Conservation (phyloP, 805 yeast genomes). For the Clavispora santaluciae region DNA sequence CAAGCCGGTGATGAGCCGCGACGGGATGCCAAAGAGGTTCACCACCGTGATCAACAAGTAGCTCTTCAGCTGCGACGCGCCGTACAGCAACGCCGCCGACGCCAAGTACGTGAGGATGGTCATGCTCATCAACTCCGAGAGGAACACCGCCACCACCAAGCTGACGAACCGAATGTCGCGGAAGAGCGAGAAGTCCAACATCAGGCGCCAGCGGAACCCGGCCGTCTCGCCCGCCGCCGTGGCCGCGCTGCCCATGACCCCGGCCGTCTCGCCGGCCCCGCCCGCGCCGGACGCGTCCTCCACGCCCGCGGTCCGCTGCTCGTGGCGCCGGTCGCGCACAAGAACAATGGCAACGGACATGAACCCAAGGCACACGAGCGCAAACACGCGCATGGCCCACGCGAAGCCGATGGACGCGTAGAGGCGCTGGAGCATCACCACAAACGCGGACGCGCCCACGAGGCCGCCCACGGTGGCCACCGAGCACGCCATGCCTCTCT, state of each 20-base stretch:
- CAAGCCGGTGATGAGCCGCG: constrained; percentile 28
- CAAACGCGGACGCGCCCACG: constrained; percentile 50
- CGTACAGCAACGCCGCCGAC: constrained; percentile 48
- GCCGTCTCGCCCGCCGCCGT: not conserved
- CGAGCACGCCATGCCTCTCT: constrained; percentile 43
- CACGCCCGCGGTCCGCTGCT: not conserved
- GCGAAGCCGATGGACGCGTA: constrained; percentile 46
- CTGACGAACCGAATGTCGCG: constrained; percentile 41
- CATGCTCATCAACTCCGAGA: constrained; percentile 45
- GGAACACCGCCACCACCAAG: constrained; percentile 38
- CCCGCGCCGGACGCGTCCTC: no score
- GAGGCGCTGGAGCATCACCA: constrained; percentile 47
- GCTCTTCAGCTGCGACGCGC: constrained; percentile 39
- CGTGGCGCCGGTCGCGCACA: constrained; percentile 5
- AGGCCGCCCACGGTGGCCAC: constrained; percentile 48
- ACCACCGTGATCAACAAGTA: constrained; percentile 45
- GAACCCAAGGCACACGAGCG: constrained; percentile 41
- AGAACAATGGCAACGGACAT: constrained; percentile 9
- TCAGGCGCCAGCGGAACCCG: not conserved
- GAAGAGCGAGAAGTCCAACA: constrained; percentile 30
- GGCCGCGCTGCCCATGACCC: not conserved
- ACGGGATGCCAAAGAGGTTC: constrained; percentile 41
- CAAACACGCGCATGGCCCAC: constrained; percentile 50
- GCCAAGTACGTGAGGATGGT: constrained; percentile 47
- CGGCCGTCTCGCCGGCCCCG: not conserved